Base-by-base conservation (phyloP, 2,329 filamentous ascomycete species). In the Nemania serpens region DNA sequence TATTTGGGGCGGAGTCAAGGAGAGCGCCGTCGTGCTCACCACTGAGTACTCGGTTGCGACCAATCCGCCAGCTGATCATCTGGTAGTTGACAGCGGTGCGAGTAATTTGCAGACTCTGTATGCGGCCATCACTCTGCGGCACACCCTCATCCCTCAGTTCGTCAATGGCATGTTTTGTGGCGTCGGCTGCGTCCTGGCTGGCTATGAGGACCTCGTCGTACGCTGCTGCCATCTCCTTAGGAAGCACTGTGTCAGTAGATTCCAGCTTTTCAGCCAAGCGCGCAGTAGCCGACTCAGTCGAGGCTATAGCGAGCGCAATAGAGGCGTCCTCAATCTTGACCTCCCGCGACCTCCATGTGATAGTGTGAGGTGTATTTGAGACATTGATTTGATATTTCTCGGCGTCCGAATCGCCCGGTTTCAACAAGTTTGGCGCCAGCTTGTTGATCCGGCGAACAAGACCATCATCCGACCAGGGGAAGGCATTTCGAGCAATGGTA, bases 81-180 rank as follows among this genome's bases (percentile, higher is more conserved):
- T 91, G 91, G 75, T 96, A 98, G 75, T 95, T 96, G 58, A 98
- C 91, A 1, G 94, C 93, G 0, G 96, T 96, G 63, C 91, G 89
- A 3, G 93, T 96, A 60, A 99, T 90, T 68, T 97, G 93, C 47
- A 99, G 80, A 69, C 93, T 88, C 77, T 99, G 95, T 88, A 99
- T 93, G 59, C 92, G 87, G 37, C 86, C 79, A 71, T 99, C 94
- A 58, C 91, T 88, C 73, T 92, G 91, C 20, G 91, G 85, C 13
- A 97, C 86, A 1, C 92, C 91, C 74, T 99, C 95, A 61, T 85
- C 88, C 52, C 86, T 85, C 59, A 97, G 81, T 74, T 98, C 95
- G 66, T 98, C 94, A 61, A 97, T 96, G 11, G 93, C 93, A 69
- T 90, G 88, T 76, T 97, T 96, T 0, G 93, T 95, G 5, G 93